Conservation (phyloP, 192 early-diverging fungal species). For the Rhizophagus prolifer region DNA sequence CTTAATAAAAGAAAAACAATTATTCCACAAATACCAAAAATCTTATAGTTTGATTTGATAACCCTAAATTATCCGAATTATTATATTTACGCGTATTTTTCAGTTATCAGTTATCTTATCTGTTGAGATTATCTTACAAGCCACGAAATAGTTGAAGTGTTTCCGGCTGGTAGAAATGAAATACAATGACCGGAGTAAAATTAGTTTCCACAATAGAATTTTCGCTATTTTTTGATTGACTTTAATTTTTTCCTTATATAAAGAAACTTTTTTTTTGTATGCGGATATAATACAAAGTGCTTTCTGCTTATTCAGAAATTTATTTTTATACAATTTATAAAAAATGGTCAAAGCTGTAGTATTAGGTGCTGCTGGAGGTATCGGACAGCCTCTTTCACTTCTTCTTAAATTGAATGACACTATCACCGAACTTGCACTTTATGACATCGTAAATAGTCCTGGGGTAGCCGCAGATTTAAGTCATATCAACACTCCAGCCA, state of each 20-base stretch:
- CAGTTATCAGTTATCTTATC: too few relatives aligned
- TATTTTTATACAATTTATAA: neutral
- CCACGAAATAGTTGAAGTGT: too few relatives aligned
- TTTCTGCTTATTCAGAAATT: neutral
- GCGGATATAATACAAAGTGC: neutral
- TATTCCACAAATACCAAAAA: too few relatives aligned
- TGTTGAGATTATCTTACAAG: too few relatives aligned
- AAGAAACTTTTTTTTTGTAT: neutral
- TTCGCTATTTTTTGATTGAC: too few relatives aligned
- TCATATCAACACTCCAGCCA: conserved; percentile 85
- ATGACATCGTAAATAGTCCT: conserved; percentile 94
- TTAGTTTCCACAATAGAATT: too few relatives aligned
- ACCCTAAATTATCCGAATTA: too few relatives aligned
- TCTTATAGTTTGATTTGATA: too few relatives aligned
- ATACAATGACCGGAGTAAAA: too few relatives aligned
- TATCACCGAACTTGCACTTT: conserved; percentile 85
- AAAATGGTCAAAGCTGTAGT: conserved; percentile 55
- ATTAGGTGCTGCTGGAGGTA: conserved; percentile 87
- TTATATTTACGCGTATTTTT: too few relatives aligned
- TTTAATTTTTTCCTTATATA: neutral
- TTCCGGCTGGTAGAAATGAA: too few relatives aligned
- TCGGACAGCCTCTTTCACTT: conserved; percentile 96
- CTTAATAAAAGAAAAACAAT: too few relatives aligned
- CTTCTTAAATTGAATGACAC: conserved; percentile 88
- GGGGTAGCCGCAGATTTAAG: conserved; percentile 96